Evolutionary conservation across 192 early-diverging fungal species (phyloP).

Genomic region (Backusella liffmaniae): DNA sequence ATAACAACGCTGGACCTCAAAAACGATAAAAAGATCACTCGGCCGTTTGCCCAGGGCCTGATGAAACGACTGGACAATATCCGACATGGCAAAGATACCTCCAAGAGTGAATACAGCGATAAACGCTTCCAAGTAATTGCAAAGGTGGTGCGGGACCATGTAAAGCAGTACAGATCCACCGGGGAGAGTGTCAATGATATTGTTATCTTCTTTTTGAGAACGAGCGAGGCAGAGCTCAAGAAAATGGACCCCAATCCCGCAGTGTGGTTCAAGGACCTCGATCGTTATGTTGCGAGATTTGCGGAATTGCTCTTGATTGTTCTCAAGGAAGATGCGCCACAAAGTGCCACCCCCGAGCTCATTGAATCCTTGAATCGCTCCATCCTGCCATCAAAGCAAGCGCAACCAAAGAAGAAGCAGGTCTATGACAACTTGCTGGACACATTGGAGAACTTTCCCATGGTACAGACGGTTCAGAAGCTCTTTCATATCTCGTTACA

Average conservation of each 20-base stretch:
- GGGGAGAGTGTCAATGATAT: slow-evolving; percentile 46
- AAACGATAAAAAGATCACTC: slow-evolving; percentile 41
- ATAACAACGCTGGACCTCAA: slow-evolving; percentile 19
- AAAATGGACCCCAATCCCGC: slow-evolving; percentile 35
- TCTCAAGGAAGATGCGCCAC: slow-evolving; percentile 42
- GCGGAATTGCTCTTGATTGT: slow-evolving; percentile 43
- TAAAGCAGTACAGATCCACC: slow-evolving; percentile 42
- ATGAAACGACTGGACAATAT: slow-evolving; percentile 44
- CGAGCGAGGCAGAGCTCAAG: slow-evolving; percentile 33
- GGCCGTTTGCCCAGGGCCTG: slow-evolving; percentile 44
- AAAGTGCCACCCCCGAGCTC: slow-evolving; percentile 29
- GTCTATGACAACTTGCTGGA: neutral
- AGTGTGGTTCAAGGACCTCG: slow-evolving; percentile 39
- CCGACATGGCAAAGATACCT: slow-evolving; percentile 39
- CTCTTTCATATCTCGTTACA: slow-evolving; percentile 39
- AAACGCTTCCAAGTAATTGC: slow-evolving; percentile 40
- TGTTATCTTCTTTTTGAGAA: slow-evolving; percentile 42
- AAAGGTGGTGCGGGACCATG: slow-evolving; percentile 25
- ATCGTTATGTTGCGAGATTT: slow-evolving; percentile 45
- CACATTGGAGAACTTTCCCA: slow-evolving; percentile 14
- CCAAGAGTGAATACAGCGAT: slow-evolving; percentile 46
- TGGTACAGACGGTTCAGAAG: slow-evolving; percentile 34
- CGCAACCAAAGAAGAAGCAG: neutral
- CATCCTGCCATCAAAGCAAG: slow-evolving; percentile 3
- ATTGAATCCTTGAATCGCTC: slow-evolving; percentile 23